Base-by-base conservation (phyloP, 1,284 basidiomycete species). In the Athelia psychrophila region DNA sequence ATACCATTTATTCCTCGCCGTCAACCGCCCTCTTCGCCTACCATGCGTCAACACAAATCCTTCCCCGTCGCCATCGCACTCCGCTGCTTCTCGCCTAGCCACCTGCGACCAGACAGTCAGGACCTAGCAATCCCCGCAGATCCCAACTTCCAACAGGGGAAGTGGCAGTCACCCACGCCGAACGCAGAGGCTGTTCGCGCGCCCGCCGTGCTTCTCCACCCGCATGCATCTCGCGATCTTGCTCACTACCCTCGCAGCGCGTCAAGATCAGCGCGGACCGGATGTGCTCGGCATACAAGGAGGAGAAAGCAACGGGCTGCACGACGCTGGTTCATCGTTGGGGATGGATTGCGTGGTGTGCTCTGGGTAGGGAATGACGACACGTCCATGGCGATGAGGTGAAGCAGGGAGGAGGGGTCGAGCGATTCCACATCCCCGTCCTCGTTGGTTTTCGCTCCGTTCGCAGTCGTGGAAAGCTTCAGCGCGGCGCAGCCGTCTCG, bases 371-470 rank as follows among this genome's bases (percentile, higher is more conserved):
- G 96, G 27, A 99, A 99, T 73, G 96, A 99, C 70, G 98, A 95
- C 2, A 99, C 99, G 96, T 96, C 93, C 30, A 99, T 99, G 96
- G 90, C 91, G 55, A 99, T 98, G 96, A 90, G 87, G 61, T 99
- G 96, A 97, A 79, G 67, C n/a, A n/a, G n/a, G n/a, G n/a, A n/a
- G n/a, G 78, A 74, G 23, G 81, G 86, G 57, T 75, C 83, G 62
- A 86, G 85, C 54, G 87, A 95, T 62, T 92, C 99, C 53, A 95
- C 85, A 40, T 81, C 96, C 3, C 96, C 96, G 2, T 71, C 98
- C 48, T 97, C 95, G 20, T 77, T 97, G 58, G 93, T 98, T 64
- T 84, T 98, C 55, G 98, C 97, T 15, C 95, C 96, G 1, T 99
- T 99, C 64, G 88, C 93, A 1, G 86, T 91, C 1, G 93, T 98